Percentiles rank a stretch among this genome's conserved stretches.
phyloP scores from a whole-genome alignment of 176 grass and related monocot genomes.

The Triticum timopheevii region DNA sequence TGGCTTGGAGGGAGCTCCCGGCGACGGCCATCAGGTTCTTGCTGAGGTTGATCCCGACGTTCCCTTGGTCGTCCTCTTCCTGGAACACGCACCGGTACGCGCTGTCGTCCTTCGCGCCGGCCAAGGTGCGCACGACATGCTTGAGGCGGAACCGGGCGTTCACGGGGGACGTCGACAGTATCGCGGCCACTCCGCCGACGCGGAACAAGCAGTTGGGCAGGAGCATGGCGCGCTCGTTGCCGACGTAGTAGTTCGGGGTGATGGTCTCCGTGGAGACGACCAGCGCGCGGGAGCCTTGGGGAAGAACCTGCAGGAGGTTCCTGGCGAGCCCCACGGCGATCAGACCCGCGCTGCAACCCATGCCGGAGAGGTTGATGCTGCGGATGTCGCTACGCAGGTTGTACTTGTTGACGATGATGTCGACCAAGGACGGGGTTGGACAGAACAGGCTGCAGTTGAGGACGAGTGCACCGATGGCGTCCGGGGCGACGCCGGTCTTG shows the following conservation, averaged over 20 bases:
- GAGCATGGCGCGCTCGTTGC: slow-evolving; percentile 53
- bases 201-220: slow-evolving; percentile 71
- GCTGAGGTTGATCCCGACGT: background rate
- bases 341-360: background rate
- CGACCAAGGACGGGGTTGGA: too few relatives aligned
- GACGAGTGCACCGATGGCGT: background rate
- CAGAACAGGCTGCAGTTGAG: too few relatives aligned
- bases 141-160: too few relatives aligned
- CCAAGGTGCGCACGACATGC: too few relatives aligned
- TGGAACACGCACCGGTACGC: background rate
- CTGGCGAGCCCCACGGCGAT: background rate
- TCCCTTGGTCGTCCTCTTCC: background rate
- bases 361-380: too few relatives aligned
- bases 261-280: slow-evolving; percentile 66
- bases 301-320: background rate
- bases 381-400: too few relatives aligned
- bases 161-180: background rate
- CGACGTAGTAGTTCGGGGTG: slow-evolving; percentile 62
- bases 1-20: background rate
- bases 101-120: too few relatives aligned
- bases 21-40: background rate
- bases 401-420: too few relatives aligned
- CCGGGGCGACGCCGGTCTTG: too few relatives aligned
- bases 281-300: slow-evolving; percentile 16
- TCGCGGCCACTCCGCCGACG: background rate